Percentiles rank a stretch among this genome's conserved stretches.
These are phyloP conservation scores for Tulasnella sp. DNA, from an alignment of 768 basidiomycete species.

Conservation along the genomic window DNA sequence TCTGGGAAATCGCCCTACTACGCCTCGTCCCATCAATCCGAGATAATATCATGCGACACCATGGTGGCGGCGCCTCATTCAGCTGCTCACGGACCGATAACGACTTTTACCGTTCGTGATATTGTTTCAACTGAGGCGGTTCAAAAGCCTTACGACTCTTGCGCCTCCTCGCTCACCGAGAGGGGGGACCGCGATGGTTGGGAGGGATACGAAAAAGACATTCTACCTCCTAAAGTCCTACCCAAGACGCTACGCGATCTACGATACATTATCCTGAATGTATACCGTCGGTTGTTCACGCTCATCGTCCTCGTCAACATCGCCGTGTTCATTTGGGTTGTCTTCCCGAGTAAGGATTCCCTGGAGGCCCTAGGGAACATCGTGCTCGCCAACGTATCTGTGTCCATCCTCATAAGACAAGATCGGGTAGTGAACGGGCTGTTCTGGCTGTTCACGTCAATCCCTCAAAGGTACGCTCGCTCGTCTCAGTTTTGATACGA, in stretches of 20 bases:
- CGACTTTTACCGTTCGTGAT: too few species aligned
- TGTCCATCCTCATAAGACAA: conserved; percentile 10
- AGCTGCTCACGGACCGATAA: too few species aligned
- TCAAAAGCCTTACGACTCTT: too few species aligned
- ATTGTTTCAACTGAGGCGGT: too few species aligned
- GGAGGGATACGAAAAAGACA: conserved; percentile 43
- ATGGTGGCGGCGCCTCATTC: too few species aligned
- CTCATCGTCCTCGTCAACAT: conserved; percentile 42
- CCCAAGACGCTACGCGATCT: conserved; percentile 27
- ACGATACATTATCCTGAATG: conserved; percentile 42
- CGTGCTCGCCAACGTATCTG: conserved; percentile 12
- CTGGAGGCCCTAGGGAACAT: neutral
- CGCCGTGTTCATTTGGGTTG: conserved; percentile 32
- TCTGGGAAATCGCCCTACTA: too few species aligned
- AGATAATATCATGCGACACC: too few species aligned
- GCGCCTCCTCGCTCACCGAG: neutral
- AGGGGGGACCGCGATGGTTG: conserved; percentile 23
- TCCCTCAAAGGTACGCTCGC: conserved; percentile 3
- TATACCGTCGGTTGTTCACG: conserved; percentile 46
- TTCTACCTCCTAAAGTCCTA: conserved; percentile 36
- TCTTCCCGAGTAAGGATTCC: neutral
- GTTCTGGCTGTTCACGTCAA: conserved; percentile 4
- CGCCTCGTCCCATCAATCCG: too few species aligned
- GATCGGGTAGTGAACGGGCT: conserved; percentile 13
- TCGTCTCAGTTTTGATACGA: neutral